Conservation (phyloP, 441 rosid genomes). For the Arabidopsis hybrid region DNA sequence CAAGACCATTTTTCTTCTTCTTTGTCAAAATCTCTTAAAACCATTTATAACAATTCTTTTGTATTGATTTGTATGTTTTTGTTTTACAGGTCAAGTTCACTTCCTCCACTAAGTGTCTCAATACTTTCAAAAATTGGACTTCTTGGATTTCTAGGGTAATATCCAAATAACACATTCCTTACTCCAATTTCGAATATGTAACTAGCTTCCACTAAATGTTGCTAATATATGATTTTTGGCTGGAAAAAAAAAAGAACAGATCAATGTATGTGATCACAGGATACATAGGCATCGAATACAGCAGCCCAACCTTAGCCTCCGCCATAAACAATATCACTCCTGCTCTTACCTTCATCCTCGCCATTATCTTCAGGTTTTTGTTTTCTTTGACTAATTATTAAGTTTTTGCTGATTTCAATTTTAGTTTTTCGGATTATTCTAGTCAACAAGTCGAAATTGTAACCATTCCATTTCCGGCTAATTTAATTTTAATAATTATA, state of each 20-base stretch:
- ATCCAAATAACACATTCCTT: background rate
- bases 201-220: constrained; percentile 3
- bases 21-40: too few species aligned
- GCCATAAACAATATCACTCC: constrained; percentile 64
- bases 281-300: constrained; percentile 53
- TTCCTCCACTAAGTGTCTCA: constrained; percentile 39
- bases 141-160: constrained; percentile 46
- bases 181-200: constrained; percentile 42
- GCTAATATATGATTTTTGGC: constrained; percentile 51
- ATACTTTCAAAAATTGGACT: constrained; percentile 47
- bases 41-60: background rate
- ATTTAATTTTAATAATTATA: too few species aligned
- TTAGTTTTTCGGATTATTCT: too few species aligned
- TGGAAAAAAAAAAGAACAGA: constrained; percentile 37
- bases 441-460: too few species aligned
- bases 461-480: too few species aligned
- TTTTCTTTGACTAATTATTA: background rate
- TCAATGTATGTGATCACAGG: constrained; percentile 55
- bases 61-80: background rate
- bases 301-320: constrained; percentile 66
- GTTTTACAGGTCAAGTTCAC: constrained; percentile 43
- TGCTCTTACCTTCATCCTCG: constrained; percentile 62
- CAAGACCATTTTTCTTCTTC: too few species aligned
- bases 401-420: too few species aligned
- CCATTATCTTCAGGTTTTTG: constrained; percentile 57